Conservation (phyloP, 257 asterid species). For the Knoxia roxburghii region DNA sequence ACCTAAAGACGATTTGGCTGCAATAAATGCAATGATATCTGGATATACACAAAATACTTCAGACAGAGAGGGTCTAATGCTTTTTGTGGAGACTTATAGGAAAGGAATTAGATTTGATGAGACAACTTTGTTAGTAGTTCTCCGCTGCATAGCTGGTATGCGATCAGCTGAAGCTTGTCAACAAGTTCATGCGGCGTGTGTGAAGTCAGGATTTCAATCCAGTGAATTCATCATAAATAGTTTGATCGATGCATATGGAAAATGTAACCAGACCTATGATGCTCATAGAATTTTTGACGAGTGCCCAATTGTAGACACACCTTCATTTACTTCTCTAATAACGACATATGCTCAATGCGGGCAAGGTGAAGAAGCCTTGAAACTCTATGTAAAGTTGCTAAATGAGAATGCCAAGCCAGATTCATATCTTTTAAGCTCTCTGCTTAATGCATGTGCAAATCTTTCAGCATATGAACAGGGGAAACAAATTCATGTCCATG, state of each 20-base stretch:
- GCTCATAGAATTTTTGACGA: slow-evolving; percentile 61
- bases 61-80: slow-evolving; percentile 39
- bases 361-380: slow-evolving; percentile 64
- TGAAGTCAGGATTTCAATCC: slow-evolving; percentile 56
- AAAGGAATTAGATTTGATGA: slow-evolving; percentile 39
- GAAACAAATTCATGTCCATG: slow-evolving; percentile 68
- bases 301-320: slow-evolving; percentile 51
- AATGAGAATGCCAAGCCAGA: slow-evolving; percentile 48
- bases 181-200: slow-evolving; percentile 52
- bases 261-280: slow-evolving; percentile 39
- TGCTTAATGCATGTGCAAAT: slow-evolving; percentile 71
- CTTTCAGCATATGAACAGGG: slow-evolving; percentile 77
- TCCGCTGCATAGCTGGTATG: slow-evolving; percentile 50
- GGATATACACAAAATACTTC: slow-evolving; percentile 52
- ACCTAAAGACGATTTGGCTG: slow-evolving; percentile 50
- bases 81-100: slow-evolving; percentile 43
- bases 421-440: slow-evolving; percentile 67
- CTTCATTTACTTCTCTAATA: slow-evolving; percentile 65
- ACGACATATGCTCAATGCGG: slow-evolving; percentile 64
- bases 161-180: slow-evolving; percentile 33
- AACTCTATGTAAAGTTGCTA: slow-evolving; percentile 51
- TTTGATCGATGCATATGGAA: slow-evolving; percentile 59
- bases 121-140: slow-evolving; percentile 55
- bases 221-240: slow-evolving; percentile 54
- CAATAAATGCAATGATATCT: slow-evolving; percentile 55